Conservation (phyloP, 345 rosid genomes). For the Microthlaspi erraticum region DNA sequence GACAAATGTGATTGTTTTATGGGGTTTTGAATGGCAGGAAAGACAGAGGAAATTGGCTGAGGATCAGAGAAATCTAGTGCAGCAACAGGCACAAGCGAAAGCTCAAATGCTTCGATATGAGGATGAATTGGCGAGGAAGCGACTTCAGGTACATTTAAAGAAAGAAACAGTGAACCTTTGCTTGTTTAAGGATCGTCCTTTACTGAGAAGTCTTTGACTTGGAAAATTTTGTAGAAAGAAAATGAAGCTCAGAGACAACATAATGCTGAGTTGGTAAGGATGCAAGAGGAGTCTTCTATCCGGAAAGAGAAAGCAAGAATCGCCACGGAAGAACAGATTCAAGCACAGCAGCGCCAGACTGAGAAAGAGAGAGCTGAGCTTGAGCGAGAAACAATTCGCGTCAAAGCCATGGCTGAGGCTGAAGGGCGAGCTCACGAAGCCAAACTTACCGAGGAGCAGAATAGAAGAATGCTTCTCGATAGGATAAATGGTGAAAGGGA, state of each 20-base stretch:
- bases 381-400: conserved; percentile 89
- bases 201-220: conserved; percentile 29
- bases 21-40: conserved; percentile 62
- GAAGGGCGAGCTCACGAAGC: conserved; percentile 96
- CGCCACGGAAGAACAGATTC: conserved; percentile 90
- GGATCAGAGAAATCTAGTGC: conserved; percentile 81
- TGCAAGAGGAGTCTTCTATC: conserved; percentile 91
- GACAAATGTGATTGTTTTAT: conserved; percentile 16
- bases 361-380: conserved; percentile 98
- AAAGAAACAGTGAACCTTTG: not conserved
- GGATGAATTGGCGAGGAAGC: conserved; percentile 89
- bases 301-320: conserved; percentile 78
- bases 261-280: conserved; percentile 80
- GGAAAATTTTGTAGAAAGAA: conserved; percentile 64
- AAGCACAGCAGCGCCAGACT: conserved; percentile 94
- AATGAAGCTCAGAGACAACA: conserved; percentile 92
- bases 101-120: conserved; percentile 76
- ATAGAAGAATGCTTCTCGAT: conserved; percentile 84
- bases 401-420: conserved; percentile 97
- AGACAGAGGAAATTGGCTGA: conserved; percentile 82
- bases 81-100: conserved; percentile 87
- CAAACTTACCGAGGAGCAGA: conserved; percentile 84
- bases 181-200: not conserved
- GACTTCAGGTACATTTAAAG: conserved; percentile 63
- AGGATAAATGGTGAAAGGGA: conserved; percentile 88